These are phyloP conservation scores for Aspergillus luchuensis DNA, from an alignment of 2,329 filamentous ascomycete species.

Conservation along the genomic window DNA sequence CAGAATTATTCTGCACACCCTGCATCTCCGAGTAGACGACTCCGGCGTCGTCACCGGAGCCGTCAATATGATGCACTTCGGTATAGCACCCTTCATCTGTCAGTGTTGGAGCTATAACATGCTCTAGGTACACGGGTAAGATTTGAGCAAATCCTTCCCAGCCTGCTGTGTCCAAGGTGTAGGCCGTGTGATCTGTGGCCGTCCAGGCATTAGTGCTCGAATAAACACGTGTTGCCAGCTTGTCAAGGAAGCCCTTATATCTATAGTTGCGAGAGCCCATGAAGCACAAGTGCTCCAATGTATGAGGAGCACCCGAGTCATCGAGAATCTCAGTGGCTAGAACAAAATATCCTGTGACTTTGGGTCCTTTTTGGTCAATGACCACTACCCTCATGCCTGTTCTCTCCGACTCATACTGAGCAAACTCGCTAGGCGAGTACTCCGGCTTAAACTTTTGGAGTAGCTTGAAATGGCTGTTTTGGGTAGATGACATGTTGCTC, in stretches of 20 bases:
- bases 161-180: conserved; percentile 90
- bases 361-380: conserved; percentile 90
- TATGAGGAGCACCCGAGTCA: conserved; percentile 89
- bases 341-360: conserved; percentile 91
- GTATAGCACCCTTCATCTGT: conserved; percentile 93
- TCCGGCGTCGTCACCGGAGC: conserved; percentile 89
- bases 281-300: conserved; percentile 78
- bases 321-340: conserved; percentile 97
- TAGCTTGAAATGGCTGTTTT: conserved; percentile 69
- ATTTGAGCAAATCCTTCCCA: conserved; percentile 98
- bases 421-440: conserved; percentile 84
- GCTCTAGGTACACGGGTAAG: conserved; percentile 90
- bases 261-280: conserved; percentile 92
- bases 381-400: conserved; percentile 95
- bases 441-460: conserved; percentile 85
- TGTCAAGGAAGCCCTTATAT: conserved; percentile 94
- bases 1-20: conserved; percentile 80
- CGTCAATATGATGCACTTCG: conserved; percentile 94
- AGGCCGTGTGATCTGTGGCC: conserved; percentile 92
- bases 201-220: conserved; percentile 97
- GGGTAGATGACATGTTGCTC: conserved; percentile 57
- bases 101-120: conserved; percentile 85
- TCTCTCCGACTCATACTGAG: conserved; percentile 91
- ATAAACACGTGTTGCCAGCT: conserved; percentile 89
- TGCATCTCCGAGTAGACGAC: conserved; percentile 99